phyloP scores from a whole-genome alignment of 2,329 filamentous ascomycete species.

The Pseudogymnoascus sp. region DNA sequence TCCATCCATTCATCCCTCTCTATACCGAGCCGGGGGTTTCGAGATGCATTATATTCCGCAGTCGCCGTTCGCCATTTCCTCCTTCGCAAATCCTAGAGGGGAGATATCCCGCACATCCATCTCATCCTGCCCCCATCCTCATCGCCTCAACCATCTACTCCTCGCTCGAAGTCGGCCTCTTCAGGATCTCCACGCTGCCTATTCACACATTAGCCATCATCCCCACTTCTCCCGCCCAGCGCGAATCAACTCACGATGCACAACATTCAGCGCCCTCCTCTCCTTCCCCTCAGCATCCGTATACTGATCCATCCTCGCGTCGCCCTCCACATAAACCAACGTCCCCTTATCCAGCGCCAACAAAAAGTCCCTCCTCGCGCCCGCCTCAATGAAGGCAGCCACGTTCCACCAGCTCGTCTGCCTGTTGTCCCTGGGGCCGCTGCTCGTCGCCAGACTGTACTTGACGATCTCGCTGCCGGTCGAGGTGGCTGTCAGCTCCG shows the following conservation, averaged over 20 bases:
- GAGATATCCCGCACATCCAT: neutral
- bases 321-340: constrained; percentile 75
- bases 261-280: constrained; percentile 56
- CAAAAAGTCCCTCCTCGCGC: constrained; percentile 62
- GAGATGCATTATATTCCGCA: neutral
- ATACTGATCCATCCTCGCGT: constrained; percentile 60
- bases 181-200: no score
- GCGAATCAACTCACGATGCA: constrained; percentile 82
- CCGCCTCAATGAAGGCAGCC: constrained; percentile 61
- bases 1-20: neutral
- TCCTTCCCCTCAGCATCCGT: constrained; percentile 64
- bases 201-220: no score
- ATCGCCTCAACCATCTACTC: neutral
- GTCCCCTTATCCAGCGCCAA: constrained; percentile 76
- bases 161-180: neutral
- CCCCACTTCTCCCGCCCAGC: no score
- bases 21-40: neutral
- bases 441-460: constrained; percentile 66
- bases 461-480: constrained; percentile 66
- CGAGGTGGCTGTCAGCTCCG: constrained; percentile 64
- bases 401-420: constrained; percentile 82
- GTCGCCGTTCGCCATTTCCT: neutral
- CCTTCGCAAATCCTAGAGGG: neutral
- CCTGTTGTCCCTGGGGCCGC: constrained; percentile 59
- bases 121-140: neutral